Evolutionary conservation across 176 grass and related monocot genomes (phyloP).

Genomic region (Areca catechu): DNA sequence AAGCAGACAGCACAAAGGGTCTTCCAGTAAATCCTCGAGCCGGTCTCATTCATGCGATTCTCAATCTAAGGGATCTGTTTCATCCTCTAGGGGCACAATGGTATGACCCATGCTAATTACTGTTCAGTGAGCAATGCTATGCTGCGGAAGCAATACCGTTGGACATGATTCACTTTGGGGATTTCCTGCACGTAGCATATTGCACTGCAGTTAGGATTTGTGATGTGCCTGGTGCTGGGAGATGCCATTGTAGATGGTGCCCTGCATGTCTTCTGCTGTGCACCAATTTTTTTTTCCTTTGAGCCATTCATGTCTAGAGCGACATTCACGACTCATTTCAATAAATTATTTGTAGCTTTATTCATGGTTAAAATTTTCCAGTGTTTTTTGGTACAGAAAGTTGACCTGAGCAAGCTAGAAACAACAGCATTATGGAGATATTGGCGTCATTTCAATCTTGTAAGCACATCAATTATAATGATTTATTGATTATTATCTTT

Average conservation of each 20-base stretch:
- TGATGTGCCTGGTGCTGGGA: background rate
- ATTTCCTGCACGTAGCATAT: background rate
- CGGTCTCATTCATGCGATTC: slow-evolving; percentile 65
- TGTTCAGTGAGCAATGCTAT: no score
- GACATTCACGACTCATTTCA: background rate
- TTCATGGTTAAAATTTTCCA: background rate
- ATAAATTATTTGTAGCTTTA: slow-evolving; percentile 2
- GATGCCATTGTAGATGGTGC: background rate
- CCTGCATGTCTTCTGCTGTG: background rate
- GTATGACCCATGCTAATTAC: slow-evolving; percentile 29
- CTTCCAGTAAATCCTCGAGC: slow-evolving; percentile 48
- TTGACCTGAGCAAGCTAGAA: slow-evolving; percentile 83
- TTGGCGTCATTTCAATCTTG: slow-evolving; percentile 72
- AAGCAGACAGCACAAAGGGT: slow-evolving; percentile 38
- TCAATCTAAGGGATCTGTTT: slow-evolving; percentile 51
- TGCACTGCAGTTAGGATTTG: no score
- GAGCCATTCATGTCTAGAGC: background rate
- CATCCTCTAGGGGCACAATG: slow-evolving; percentile 36
- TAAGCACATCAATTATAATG: slow-evolving; percentile 14
- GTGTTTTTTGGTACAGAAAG: slow-evolving; percentile 40
- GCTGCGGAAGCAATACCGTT: no score
- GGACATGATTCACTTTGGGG: background rate
- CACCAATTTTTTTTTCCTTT: background rate
- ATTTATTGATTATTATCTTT: no score
- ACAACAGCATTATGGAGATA: slow-evolving; percentile 80